phyloP scores from a whole-genome alignment of 345 rosid genomes.

The Microcos paniculata region DNA sequence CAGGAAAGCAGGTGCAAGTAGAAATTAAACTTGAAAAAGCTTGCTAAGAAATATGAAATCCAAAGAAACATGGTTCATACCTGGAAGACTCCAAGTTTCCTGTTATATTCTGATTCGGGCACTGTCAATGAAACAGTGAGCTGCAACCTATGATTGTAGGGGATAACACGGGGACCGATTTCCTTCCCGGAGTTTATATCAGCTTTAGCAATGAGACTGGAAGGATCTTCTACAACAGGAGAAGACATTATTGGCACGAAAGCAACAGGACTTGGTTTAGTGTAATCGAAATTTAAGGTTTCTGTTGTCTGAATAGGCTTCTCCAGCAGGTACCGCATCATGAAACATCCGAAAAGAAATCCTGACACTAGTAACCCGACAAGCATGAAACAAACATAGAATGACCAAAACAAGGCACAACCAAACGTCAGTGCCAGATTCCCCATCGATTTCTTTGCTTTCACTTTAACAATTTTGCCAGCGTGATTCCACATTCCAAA shows the following conservation, averaged over 20 bases:
- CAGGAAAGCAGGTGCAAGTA: not conserved
- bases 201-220: not conserved
- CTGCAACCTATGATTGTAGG: slow-evolving; percentile 29
- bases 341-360: slow-evolving; percentile 25
- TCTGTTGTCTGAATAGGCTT: slow-evolving; percentile 24
- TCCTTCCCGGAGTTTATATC: not conserved
- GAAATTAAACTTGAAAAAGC: too few species aligned
- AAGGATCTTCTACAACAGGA: not conserved
- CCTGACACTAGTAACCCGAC: slow-evolving; percentile 26
- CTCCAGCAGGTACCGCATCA: slow-evolving; percentile 22
- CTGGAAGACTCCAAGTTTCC: slow-evolving; percentile 39
- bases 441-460: slow-evolving; percentile 11
- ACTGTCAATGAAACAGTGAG: slow-evolving; percentile 28
- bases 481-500: slow-evolving; percentile 14
- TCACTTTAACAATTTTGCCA: slow-evolving; percentile 2
- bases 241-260: slow-evolving; percentile 17
- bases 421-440: slow-evolving; percentile 16
- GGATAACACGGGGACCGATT: slow-evolving; percentile 14
- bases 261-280: slow-evolving; percentile 29
- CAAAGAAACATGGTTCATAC: not conserved
- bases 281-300: slow-evolving; percentile 34
- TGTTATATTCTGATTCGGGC: slow-evolving; percentile 40
- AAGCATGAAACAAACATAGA: slow-evolving; percentile 24
- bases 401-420: slow-evolving; percentile 30
- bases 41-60: not conserved